Evolutionary conservation across 169 alveolate species (phyloP), one percentile per base, ranked within the genome.

Genomic region (Plasmodium gaboni): DNA sequence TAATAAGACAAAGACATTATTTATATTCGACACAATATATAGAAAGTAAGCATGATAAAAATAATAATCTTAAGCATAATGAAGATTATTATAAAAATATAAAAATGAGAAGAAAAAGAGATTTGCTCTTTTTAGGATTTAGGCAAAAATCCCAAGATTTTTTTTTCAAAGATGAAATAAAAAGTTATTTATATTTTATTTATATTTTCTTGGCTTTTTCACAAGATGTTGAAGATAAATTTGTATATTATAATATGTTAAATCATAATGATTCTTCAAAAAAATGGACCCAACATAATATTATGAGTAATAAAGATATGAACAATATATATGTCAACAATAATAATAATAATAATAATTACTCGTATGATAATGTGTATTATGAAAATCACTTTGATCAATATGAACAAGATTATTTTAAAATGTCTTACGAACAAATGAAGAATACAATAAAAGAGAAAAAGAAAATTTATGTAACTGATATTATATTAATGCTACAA

Each of bases 401-500:
- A 5, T 0, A 28, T 15, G 26, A 32, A 38, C 2, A 44, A 2
- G 15, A 12, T 7, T 7, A 22, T 15, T 55, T 55, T 32, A 26
- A 76, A n/a, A 65, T 64, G 42, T 10, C 22, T 5, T 50, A 42
- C 44, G 72, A 19, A 53, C 46, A 83, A 60, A 63, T 70, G 78
- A 83, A 55, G 42, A 44, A 83, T 15, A 17, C 42, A 22, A 60
- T 67, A 15, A 55, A 57, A 28, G 46, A 83, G 19, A 83, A 83
- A 50, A 83, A 83, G 24, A 83, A 67, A 78, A 13, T 78, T 12
- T 83, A 83, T 59, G 91, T 83, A 57, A 83, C 91, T 22, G 91
- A 83, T 63, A 38, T 83, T 22, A 65, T 83, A 22, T 50, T 63
- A 51, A 59, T 65, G 53, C 3, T 83, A 48, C 86, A 83, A 50